Conservation (phyloP, 2,329 filamentous ascomycete species). For the Aspergillus sergii region DNA sequence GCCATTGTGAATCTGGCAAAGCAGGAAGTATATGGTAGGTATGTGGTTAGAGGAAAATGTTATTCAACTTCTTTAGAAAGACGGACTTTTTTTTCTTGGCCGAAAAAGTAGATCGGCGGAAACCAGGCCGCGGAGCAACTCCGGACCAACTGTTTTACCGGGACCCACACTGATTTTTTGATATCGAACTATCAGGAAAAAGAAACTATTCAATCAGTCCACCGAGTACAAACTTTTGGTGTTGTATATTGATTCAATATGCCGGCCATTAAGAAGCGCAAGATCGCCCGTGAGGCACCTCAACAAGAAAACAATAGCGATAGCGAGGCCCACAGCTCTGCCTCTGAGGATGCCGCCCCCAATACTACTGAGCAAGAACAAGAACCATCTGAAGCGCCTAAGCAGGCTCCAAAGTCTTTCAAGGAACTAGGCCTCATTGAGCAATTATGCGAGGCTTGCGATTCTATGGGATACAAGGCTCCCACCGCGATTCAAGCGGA, state of each 20-base stretch:
- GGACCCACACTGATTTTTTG: constrained; percentile 27
- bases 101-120: constrained; percentile 36
- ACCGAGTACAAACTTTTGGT: neutral
- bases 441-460: constrained; percentile 85
- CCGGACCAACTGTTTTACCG: constrained; percentile 43
- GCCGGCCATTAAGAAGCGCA: constrained; percentile 45
- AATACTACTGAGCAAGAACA: constrained; percentile 2
- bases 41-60: constrained; percentile 5
- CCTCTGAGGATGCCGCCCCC: constrained; percentile 18
- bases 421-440: constrained; percentile 74
- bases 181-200: constrained; percentile 1
- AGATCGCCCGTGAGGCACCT: constrained; percentile 33
- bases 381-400: constrained; percentile 1
- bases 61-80: constrained; percentile 14
- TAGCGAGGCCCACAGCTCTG: constrained; percentile 27
- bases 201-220: neutral
- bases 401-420: constrained; percentile 47
- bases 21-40: neutral
- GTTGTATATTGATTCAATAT: constrained; percentile 25
- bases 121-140: constrained; percentile 26
- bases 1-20: constrained; percentile 61
- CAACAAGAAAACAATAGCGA: constrained; percentile 24
- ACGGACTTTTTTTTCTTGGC: constrained; percentile 35
- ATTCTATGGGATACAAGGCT: constrained; percentile 75
- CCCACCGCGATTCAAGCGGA: constrained; percentile 89